These are phyloP conservation scores for Vitis riparia DNA, from an alignment of 164 flowering plant species.

Conservation along the genomic window DNA sequence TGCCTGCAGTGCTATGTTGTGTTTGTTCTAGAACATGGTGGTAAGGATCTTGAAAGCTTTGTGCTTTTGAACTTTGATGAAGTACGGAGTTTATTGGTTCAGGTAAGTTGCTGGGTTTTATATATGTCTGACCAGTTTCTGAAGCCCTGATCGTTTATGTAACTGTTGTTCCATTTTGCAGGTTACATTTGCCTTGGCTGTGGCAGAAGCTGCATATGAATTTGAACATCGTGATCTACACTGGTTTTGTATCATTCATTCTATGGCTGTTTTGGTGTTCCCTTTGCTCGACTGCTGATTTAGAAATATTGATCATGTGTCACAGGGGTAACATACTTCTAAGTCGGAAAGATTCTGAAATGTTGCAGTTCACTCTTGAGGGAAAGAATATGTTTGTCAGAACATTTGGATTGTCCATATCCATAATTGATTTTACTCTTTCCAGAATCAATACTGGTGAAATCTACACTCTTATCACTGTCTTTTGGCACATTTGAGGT, in stretches of 20 bases:
- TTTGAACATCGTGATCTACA: constrained; percentile 97
- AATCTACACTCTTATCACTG: background rate
- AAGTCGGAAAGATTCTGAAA: constrained; percentile 50
- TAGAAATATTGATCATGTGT: background rate
- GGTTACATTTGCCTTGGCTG: constrained; percentile 86
- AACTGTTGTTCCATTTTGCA: constrained; percentile 25
- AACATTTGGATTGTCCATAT: constrained; percentile 63
- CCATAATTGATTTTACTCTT: constrained; percentile 89
- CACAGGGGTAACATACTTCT: constrained; percentile 96
- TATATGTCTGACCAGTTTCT: too few species aligned
- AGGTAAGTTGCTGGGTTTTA: constrained; percentile 36
- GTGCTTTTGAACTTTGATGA: constrained; percentile 76
- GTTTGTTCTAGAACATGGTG: constrained; percentile 86
- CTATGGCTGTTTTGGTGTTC: background rate
- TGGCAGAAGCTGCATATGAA: constrained; percentile 91
- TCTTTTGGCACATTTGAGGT: background rate
- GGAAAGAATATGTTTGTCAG: constrained; percentile 52
- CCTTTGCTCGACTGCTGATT: constrained; percentile 4
- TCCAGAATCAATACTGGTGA: constrained; percentile 91
- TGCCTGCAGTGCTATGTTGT: constrained; percentile 74
- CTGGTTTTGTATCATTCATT: constrained; percentile 47
- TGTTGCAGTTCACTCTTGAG: constrained; percentile 57
- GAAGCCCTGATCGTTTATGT: background rate
- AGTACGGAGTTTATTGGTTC: constrained; percentile 73
- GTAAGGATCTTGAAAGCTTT: constrained; percentile 88